Evolutionary conservation across 2,329 filamentous ascomycete genomes (phyloP).

Genomic region (Microsporum ferrugineum): DNA sequence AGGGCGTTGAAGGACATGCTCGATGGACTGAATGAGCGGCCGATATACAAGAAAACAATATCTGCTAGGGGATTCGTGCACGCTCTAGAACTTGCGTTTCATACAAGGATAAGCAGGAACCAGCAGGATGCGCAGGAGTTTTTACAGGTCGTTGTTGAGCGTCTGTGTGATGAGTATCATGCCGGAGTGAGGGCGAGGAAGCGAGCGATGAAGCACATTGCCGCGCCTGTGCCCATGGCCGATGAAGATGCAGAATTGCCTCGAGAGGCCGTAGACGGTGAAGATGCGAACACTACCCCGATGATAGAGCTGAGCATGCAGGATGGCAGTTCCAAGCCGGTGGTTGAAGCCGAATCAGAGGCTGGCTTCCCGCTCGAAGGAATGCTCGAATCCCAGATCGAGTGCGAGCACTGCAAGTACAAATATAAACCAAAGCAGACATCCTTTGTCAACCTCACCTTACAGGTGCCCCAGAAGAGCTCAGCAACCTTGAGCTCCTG

Average conservation of each 20-base stretch:
- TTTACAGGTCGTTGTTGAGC: conserved; percentile 81
- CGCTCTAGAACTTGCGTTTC: conserved; percentile 74
- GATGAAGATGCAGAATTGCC: background rate
- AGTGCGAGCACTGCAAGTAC: conserved; percentile 82
- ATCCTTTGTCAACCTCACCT: conserved; percentile 80
- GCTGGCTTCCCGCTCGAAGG: conserved; percentile 82
- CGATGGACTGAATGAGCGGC: conserved; percentile 83
- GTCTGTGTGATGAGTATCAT: conserved; percentile 87
- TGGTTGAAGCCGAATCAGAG: conserved; percentile 26
- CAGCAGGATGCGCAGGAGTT: conserved; percentile 99
- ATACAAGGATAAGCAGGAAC: conserved; percentile 79
- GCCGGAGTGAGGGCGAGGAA: conserved; percentile 64
- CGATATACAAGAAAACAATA: conserved; percentile 87
- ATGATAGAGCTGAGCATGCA: conserved; percentile 19
- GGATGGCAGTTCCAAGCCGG: background rate
- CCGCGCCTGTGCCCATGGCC: background rate
- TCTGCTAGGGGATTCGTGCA: conserved; percentile 74
- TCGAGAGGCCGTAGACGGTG: conserved; percentile 20
- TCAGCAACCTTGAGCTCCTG: conserved; percentile 75
- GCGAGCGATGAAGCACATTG: conserved; percentile 17
- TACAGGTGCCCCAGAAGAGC: conserved; percentile 75
- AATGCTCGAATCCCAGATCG: conserved; percentile 82
- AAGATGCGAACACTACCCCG: conserved; percentile 10
- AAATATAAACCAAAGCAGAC: conserved; percentile 73
- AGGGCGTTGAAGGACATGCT: conserved; percentile 83